Conservation (phyloP, 1,284 basidiomycete species). For the Ganoderma lingzhi region DNA sequence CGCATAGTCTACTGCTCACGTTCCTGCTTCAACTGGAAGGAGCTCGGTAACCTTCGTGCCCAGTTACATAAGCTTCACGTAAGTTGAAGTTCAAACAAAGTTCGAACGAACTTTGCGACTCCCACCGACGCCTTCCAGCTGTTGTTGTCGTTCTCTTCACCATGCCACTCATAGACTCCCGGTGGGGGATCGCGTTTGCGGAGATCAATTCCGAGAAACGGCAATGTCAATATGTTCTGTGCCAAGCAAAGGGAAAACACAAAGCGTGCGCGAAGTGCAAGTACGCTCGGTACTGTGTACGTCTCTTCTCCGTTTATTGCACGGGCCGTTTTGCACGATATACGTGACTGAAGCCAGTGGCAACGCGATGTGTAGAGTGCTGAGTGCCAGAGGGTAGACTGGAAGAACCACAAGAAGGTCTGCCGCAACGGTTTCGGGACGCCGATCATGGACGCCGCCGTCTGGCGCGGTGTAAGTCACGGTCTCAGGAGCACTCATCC, state of each 20-base stretch:
- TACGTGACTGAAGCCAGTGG: neutral
- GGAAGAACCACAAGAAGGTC: slow-evolving; percentile 1
- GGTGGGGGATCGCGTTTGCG: neutral
- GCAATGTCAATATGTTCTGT: neutral
- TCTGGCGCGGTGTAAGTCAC: neutral
- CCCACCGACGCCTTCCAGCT: neutral
- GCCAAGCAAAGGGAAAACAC: neutral
- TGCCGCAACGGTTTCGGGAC: neutral
- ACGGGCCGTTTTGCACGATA: neutral
- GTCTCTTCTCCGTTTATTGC: neutral
- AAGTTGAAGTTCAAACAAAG: neutral
- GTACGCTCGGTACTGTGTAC: slow-evolving; percentile 1
- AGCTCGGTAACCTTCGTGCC: neutral
- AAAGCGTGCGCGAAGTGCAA: neutral
- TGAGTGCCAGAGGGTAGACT: slow-evolving; percentile 2
- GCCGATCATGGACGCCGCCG: neutral
- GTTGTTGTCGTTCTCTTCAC: neutral
- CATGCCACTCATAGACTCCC: neutral
- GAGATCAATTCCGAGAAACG: neutral
- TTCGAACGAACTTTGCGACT: neutral
- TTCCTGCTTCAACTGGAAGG: no score
- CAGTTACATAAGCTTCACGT: neutral
- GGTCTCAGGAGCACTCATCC: neutral
- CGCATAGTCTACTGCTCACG: no score
- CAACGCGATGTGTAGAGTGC: neutral